Evolutionary conservation across 306 rosid genomes (phyloP).

Genomic region (Vigna nakashimae): DNA sequence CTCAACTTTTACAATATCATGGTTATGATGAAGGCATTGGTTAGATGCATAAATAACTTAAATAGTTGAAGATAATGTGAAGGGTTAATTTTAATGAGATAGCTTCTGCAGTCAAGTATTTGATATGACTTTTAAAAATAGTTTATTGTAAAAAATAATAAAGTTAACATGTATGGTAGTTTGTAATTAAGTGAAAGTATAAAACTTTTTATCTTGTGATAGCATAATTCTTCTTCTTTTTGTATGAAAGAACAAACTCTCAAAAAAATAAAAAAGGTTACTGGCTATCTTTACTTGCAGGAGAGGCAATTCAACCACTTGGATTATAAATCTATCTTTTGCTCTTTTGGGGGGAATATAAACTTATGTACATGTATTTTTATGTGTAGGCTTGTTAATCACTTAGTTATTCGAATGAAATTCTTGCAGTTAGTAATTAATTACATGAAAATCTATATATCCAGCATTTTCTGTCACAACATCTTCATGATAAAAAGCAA

Average conservation of each 20-base stretch:
- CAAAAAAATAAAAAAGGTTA: background rate
- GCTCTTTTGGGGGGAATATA: background rate
- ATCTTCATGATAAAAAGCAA: conserved; percentile 9
- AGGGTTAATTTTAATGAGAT: background rate
- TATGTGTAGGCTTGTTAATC: background rate
- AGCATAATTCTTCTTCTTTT: background rate
- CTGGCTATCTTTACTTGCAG: background rate
- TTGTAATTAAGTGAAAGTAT: no score
- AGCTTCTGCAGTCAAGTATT: no score
- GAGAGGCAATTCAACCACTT: conserved; percentile 7
- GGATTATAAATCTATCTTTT: conserved; percentile 15
- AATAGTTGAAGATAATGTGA: conserved; percentile 36
- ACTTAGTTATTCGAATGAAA: background rate
- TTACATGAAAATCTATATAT: background rate
- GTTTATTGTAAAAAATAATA: no score
- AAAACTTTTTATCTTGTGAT: no score
- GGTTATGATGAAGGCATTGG: conserved; percentile 19
- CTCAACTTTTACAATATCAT: background rate
- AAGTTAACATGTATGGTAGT: no score
- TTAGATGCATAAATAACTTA: background rate
- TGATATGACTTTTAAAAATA: no score
- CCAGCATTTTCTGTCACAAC: background rate
- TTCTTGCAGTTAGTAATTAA: background rate
- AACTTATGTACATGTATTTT: background rate
- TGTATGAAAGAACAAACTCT: conserved; percentile 9